phyloP scores from a whole-genome alignment of 768 basidiomycete species.

The Fibroporia radiculosa region DNA sequence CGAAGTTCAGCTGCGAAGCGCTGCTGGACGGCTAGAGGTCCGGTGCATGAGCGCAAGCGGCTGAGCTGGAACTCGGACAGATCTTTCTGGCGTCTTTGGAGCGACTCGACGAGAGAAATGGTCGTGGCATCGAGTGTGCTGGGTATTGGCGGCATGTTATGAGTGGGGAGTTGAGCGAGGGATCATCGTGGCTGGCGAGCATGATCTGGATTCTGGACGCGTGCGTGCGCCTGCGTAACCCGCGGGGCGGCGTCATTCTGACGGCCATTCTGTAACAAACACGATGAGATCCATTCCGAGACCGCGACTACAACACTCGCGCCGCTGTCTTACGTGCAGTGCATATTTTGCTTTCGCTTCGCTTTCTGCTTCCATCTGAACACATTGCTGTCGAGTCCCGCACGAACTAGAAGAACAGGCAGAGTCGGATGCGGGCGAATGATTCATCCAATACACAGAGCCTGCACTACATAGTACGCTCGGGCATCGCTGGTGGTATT shows the following conservation, averaged over 20 bases:
- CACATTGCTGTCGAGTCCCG: too few relatives aligned
- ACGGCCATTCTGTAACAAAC: too few relatives aligned
- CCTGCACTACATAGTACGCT: slow-evolving; percentile 42
- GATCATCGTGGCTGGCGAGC: too few relatives aligned
- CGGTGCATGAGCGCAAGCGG: slow-evolving; percentile 57
- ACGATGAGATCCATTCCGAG: too few relatives aligned
- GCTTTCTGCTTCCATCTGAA: too few relatives aligned
- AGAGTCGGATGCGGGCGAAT: slow-evolving; percentile 57
- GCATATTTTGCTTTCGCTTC: too few relatives aligned
- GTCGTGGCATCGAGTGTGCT: slow-evolving; percentile 45
- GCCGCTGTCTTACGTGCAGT: too few relatives aligned
- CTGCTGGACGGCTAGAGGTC: slow-evolving; percentile 66
- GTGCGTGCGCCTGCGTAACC: too few relatives aligned
- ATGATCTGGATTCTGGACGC: too few relatives aligned
- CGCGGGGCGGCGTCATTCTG: too few relatives aligned
- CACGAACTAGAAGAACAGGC: not conserved
- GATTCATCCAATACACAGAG: slow-evolving; percentile 26
- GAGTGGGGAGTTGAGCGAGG: too few relatives aligned
- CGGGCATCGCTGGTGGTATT: slow-evolving; percentile 86
- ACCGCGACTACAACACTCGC: too few relatives aligned
- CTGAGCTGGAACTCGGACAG: slow-evolving; percentile 68
- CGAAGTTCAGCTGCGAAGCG: slow-evolving; percentile 66
- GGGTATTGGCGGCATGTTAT: slow-evolving; percentile 68
- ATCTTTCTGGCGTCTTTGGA: slow-evolving; percentile 54
- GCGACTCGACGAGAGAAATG: slow-evolving; percentile 38